Base-by-base conservation (phyloP, 2,329 filamentous ascomycete genomes). In the Botrytis elliptica region DNA sequence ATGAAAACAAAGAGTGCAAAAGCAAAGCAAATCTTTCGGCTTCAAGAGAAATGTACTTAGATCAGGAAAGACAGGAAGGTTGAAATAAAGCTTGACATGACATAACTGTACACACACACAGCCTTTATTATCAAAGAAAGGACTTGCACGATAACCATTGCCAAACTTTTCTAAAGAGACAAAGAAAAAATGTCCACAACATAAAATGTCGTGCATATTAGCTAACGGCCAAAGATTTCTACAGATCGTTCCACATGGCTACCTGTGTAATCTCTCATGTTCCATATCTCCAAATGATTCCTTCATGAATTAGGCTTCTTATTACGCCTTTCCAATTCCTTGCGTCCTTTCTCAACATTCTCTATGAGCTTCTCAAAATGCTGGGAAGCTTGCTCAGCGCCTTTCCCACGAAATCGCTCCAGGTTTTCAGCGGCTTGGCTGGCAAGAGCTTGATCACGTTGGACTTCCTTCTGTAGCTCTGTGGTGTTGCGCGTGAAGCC, bases 311-410 rank as follows among this genome's bases (percentile, higher is more conserved):
- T 33, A n/a, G 10, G 22, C n/a, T n/a, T 29, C 33, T 36, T 38
- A 16, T 8, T n/a, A 9, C 66, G n/a, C 38, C 38, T 42, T 6
- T 69, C 66, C 49, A 69, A 42, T 52, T 69, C 66, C 52, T 25
- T 57, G 5, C 49, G 38, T 12, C 49, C 66, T 42, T 42, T 42
- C 38, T 69, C 66, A 20, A 69, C 66, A 69, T 57, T 42, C 3
- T 14, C n/a, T 52, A 69, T 59, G 18, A 57, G 52, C 66, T n/a
- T 38, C 25, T 69, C 66, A 33, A 69, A 69, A 42, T 64, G 12
- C 40, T n/a, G 29, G 16, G 59, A 57, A 36, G 55, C 57, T 49
- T 64, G 22, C 40, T 46, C 68, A 4, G 68, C 68, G 29, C 40
- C 40, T 38, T 49, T 60, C 5, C 68, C 66, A 6, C 66, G 66